phyloP scores from a whole-genome alignment of 176 grass and related monocot species.

The Rhynchospora breviuscula region DNA sequence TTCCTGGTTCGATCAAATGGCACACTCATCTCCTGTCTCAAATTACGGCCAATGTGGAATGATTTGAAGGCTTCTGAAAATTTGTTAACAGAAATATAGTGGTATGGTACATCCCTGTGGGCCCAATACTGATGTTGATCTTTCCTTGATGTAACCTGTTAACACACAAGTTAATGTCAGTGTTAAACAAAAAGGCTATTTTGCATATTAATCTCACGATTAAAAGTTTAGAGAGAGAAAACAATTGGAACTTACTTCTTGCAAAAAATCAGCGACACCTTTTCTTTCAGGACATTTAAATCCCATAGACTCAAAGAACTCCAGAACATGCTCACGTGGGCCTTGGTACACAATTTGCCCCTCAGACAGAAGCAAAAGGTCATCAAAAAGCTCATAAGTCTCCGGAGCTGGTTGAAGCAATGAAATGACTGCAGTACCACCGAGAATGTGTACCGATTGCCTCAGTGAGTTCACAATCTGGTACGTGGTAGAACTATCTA shows the following conservation, averaged over 20 bases:
- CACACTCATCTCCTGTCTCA: slow-evolving; percentile 42
- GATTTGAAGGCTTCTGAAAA: slow-evolving; percentile 67
- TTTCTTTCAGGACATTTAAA: slow-evolving; percentile 96
- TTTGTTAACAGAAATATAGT: slow-evolving; percentile 72
- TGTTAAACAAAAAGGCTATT: not conserved
- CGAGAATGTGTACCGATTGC: slow-evolving; percentile 84
- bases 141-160: slow-evolving; percentile 89
- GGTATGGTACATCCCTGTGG: slow-evolving; percentile 36
- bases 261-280: slow-evolving; percentile 85
- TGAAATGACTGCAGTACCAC: slow-evolving; percentile 73
- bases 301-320: slow-evolving; percentile 80
- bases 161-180: slow-evolving; percentile 12
- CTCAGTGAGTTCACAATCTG: slow-evolving; percentile 86
- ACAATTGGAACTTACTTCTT: slow-evolving; percentile 53
- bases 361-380: slow-evolving; percentile 78
- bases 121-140: slow-evolving; percentile 93
- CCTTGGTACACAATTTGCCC: slow-evolving; percentile 93
- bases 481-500: slow-evolving; percentile 91
- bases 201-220: not conserved
- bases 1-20: slow-evolving; percentile 67
- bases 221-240: not conserved
- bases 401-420: slow-evolving; percentile 92
- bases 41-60: slow-evolving; percentile 66
- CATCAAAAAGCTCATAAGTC: slow-evolving; percentile 83
- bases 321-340: slow-evolving; percentile 64